These are phyloP conservation scores for Lentinula lateritia DNA, from an alignment of 768 basidiomycete species.

Conservation along the genomic window DNA sequence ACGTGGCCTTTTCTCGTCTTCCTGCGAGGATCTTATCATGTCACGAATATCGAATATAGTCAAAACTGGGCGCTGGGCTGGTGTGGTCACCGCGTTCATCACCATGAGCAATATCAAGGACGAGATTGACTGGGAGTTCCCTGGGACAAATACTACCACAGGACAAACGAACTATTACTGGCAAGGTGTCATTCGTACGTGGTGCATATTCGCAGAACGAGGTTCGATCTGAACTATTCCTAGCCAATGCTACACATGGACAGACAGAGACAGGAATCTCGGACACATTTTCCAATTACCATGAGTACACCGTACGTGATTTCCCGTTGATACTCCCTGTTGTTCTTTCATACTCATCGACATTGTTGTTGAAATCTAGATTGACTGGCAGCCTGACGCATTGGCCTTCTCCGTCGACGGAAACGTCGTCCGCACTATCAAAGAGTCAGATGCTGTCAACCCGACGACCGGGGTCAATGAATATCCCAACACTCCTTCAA, in stretches of 20 bases:
- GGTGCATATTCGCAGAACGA: neutral
- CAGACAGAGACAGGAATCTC: slow-evolving; percentile 38
- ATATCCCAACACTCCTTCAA: slow-evolving; percentile 76
- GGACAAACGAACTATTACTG: slow-evolving; percentile 83
- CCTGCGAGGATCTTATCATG: neutral
- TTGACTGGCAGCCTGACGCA: slow-evolving; percentile 73
- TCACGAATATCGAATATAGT: slow-evolving; percentile 31
- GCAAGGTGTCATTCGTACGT: slow-evolving; percentile 65
- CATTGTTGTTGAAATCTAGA: slow-evolving; percentile 31
- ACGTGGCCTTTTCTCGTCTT: slow-evolving; percentile 10
- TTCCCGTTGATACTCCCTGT: neutral
- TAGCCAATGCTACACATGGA: slow-evolving; percentile 47
- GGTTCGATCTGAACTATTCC: neutral
- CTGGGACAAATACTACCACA: slow-evolving; percentile 52
- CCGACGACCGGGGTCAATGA: slow-evolving; percentile 44
- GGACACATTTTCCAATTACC: slow-evolving; percentile 68
- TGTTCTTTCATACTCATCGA: neutral
- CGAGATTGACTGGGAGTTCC: slow-evolving; percentile 87
- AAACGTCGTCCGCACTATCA: slow-evolving; percentile 61
- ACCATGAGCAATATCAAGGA: slow-evolving; percentile 82
- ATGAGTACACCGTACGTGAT: slow-evolving; percentile 64
- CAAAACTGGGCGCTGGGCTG: slow-evolving; percentile 75
- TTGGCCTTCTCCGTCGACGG: slow-evolving; percentile 70
- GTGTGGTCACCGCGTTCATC: slow-evolving; percentile 81
- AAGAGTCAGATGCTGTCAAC: slow-evolving; percentile 52